These are phyloP conservation scores for Penicillium sp. DNA, from an alignment of 2,329 filamentous ascomycete species.

Conservation along the genomic window DNA sequence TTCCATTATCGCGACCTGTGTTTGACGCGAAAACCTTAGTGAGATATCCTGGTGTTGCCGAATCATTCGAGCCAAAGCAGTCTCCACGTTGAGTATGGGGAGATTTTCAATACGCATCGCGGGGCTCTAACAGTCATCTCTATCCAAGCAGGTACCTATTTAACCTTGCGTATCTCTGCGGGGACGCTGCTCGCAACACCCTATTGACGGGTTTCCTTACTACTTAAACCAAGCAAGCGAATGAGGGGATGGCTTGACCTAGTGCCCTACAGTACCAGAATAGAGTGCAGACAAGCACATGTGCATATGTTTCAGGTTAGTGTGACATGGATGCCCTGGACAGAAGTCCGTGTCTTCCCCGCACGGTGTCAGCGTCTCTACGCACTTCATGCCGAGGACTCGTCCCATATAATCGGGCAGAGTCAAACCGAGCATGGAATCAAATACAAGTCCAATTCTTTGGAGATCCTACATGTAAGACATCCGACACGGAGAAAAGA, in stretches of 20 bases:
- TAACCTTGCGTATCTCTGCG: no score
- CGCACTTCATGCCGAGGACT: conserved; percentile 16
- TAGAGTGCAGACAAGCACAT: background rate
- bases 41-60: no score
- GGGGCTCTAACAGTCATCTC: no score
- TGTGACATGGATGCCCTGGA: conserved; percentile 6
- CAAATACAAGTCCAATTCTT: background rate
- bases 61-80: no score
- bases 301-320: no score
- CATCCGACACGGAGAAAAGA: background rate
- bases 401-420: background rate
- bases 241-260: no score
- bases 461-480: background rate
- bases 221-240: background rate
- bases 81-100: no score
- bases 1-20: no score
- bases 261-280: background rate
- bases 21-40: no score
- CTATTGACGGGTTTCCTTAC: background rate
- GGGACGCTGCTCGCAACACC: background rate
- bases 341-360: conserved; percentile 19
- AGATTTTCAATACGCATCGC: no score
- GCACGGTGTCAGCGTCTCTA: conserved; percentile 7
- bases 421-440: background rate
- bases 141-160: no score